Evolutionary conservation across 106 monocot genomes (phyloP), one percentile per base, ranked within the genome.

Genomic region (Phalaenopsis equestris): DNA sequence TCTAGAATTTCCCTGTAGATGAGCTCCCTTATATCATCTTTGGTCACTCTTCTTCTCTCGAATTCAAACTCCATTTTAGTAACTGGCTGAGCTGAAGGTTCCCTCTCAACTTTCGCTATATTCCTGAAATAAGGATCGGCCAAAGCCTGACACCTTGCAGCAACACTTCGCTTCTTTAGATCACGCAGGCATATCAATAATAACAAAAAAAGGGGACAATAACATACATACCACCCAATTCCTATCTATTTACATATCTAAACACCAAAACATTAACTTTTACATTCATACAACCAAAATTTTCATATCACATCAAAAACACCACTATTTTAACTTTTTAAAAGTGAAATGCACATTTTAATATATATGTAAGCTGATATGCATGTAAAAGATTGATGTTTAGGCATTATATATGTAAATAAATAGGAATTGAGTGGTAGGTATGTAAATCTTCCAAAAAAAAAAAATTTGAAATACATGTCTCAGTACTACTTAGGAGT

Each of bases 41-140:
- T 95, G n/a, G 83, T 88, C 49, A 93, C 83, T 78, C 91, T 89
- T 37, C 93, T 82, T 72, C 95, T 89, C 83, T 95, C 95, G 81
- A 95, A 95, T 77, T 95, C 95, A 85, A 95, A 95, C 74, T 95
- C 95, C 86, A 95, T 84, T 74, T 95, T 95, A 42, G 93, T 91
- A 61, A 95, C 89, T 8, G 89, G 89, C 65, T 89, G 93, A 41
- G 91, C 86, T 48, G 93, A 95, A 72, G 95, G 93, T 75, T 95
- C 95, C 81, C 95, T 93, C 78, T 95, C 93, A 43, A 95, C 90
- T 24, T 87, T 95, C 37, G 95, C 93, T 81, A 95, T 85, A 79
- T 87, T 83, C 73, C 81, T 95, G 81, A 95, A 95, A 91, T 95
- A 95, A 46, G 91, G 93, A 91, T 95, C 95, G 55, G 91, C 93